Conservation (phyloP, 1,284 basidiomycete species). For the Rhizoctonia solani region DNA sequence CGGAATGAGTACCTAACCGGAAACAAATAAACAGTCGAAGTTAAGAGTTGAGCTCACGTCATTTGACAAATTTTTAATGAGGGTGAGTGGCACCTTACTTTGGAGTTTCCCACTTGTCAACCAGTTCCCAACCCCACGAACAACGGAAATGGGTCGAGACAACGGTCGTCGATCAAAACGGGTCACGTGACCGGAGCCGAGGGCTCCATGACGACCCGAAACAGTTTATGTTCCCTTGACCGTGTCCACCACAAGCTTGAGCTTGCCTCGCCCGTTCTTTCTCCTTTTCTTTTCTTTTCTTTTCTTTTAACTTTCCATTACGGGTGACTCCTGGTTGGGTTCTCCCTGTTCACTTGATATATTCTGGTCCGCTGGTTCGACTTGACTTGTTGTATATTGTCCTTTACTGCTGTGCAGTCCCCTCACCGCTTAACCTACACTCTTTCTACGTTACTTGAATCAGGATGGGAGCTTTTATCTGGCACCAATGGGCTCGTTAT, state of each 20-base stretch:
- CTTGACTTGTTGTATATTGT: too few species aligned
- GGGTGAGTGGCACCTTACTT: not conserved
- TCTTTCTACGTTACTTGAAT: conserved; percentile 41
- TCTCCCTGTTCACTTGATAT: conserved; percentile 3
- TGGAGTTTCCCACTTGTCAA: not conserved
- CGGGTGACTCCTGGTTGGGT: conserved; percentile 39
- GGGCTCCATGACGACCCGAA: conserved; percentile 12
- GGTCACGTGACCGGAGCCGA: conserved; percentile 16
- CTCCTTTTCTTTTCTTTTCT: conserved; percentile 32
- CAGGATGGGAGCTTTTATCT: conserved; percentile 78
- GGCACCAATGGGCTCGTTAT: conserved; percentile 77
- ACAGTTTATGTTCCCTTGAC: conserved; percentile 24
- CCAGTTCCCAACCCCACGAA: not conserved
- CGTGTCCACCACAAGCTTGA: conserved; percentile 23
- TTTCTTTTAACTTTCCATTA: conserved; percentile 33
- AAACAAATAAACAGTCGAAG: too few species aligned
- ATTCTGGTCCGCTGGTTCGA: too few species aligned
- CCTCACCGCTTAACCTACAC: conserved; percentile 44
- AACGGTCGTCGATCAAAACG: conserved; percentile 12
- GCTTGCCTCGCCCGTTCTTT: not conserved
- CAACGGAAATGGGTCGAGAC: not conserved
- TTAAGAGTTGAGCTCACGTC: too few species aligned
- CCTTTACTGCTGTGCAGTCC: conserved; percentile 30
- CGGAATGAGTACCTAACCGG: too few species aligned
- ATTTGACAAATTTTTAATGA: not conserved